Base-by-base conservation (phyloP, 2,329 filamentous ascomycete genomes). In the Gyromitra esculenta region DNA sequence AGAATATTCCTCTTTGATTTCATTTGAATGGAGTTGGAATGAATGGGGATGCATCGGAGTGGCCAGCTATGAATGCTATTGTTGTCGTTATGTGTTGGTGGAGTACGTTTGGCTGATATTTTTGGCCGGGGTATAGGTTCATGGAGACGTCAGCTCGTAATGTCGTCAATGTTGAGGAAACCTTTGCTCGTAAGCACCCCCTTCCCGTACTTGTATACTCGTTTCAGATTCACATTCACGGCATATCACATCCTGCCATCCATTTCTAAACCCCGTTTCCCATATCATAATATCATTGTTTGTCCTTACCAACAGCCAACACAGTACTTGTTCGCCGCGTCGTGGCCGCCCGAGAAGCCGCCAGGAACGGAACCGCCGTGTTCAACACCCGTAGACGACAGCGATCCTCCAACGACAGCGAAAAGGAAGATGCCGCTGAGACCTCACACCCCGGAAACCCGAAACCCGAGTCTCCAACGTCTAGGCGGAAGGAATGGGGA, bases 131-230 rank as follows among this genome's bases (percentile, higher is more conserved):
- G 43, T 21, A 75, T 75, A 75, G 72, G 50, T 96, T 96, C 84
- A 96, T 96, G 92, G 92, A 96, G 87, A 96, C 92, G 78, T 93
- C 91, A 81, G 92, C 92, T 3, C 86, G 92, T 70, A 89, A 94
- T 81, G 92, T 93, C 86, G 92, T 96, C 79, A 96, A 96, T 82
- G 93, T 96, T 78, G 92, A 96, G 83, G 92, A 96, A 87, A 95
- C 92, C 0, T 96, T 96, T 86, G 92, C 91, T 45, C 73, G 80
- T 81, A 80, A 79, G 80, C 73, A 65, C 52, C 37, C 11, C 52
- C 63, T 31, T 31, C 25, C n/a, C 21, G 39, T 59, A 65, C 43
- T 57, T 11, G 21, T 54, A 43, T 67, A 64, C 50, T 48, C 57
- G 65, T 70, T 69, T 69, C 66, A 69, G 66, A 50, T 60, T 37